Base-by-base conservation (phyloP, 305 asterid genomes). In the Rubia balearica region DNA sequence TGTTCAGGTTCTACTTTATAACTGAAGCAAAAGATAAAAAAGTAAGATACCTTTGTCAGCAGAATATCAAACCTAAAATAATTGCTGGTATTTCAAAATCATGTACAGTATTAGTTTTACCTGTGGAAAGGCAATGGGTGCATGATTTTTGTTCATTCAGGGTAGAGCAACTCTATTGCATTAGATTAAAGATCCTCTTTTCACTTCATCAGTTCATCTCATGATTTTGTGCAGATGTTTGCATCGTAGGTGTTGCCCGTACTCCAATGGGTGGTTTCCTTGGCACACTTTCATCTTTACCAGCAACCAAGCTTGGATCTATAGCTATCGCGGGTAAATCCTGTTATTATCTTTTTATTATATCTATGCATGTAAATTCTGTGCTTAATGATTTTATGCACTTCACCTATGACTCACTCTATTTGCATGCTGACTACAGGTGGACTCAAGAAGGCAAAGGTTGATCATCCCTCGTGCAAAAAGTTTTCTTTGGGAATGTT, bases 271-370 rank as follows among this genome's bases (percentile, higher is more conserved):
- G 97, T 51, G 91, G 85, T 67, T 94, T 94, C 74, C 92, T 94
- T 10, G 98, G 98, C 63, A 77, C 96, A 75, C 95, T 94, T 80
- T 94, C 99, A 43, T 91, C 97, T 38, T n/a, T 94, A 67, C 61
- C 99, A 43, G 98, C 98, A 65, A 91, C 97, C 68, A 91, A 91
- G 82, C 97, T 95, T 73, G 99, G 99, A 80, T 95, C 98, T 46
- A 72, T 85, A 75, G 99, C 92, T 62, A 95, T 95, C 76, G 84
- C 83, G 84, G 70, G 99, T 94, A 94, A 57, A 85, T 83, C 78
- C 76, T 72, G 24, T 69, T 24, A 56, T 46, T 71, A 61, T 78
- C 11, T 41, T 67, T 53, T 60, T 71, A n/a, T 45, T 16, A 8
- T 22, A 0, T 57, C 4, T 57, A 57, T 48, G 66, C 22, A 11